phyloP scores from a whole-genome alignment of 1,139 yeast species.

The Lodderomyces elongisporus region DNA sequence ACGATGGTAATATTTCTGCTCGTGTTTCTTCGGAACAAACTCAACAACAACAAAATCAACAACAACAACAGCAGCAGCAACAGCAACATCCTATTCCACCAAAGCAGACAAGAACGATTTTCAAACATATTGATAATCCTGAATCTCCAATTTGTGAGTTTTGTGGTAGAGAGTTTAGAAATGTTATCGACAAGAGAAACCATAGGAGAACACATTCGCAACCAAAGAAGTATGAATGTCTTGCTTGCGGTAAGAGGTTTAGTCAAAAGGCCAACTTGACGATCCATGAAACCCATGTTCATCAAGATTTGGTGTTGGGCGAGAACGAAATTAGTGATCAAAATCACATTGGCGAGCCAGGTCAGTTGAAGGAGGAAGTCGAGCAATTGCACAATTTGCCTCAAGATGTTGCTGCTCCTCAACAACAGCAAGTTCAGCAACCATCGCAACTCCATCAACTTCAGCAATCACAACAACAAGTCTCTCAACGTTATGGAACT shows the following conservation, averaged over 20 bases:
- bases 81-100: slow-evolving; percentile 2
- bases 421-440: slow-evolving; percentile 1
- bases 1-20: neutral
- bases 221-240: slow-evolving; percentile 15
- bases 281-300: slow-evolving; percentile 14
- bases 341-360: too few species aligned
- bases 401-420: slow-evolving; percentile 1
- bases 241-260: slow-evolving; percentile 19
- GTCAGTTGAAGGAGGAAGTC: slow-evolving; percentile 1
- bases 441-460: slow-evolving; percentile 1
- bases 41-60: neutral
- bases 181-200: slow-evolving; percentile 14
- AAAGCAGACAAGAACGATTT: slow-evolving; percentile 13
- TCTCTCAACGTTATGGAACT: slow-evolving; percentile 2
- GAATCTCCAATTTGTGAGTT: slow-evolving; percentile 11
- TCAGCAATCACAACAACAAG: slow-evolving; percentile 1
- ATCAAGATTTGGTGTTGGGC: slow-evolving; percentile 14
- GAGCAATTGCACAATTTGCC: slow-evolving; percentile 1
- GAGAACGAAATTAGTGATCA: slow-evolving; percentile 4
- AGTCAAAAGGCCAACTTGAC: slow-evolving; percentile 18
- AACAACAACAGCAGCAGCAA: neutral
- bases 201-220: slow-evolving; percentile 15
- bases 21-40: neutral
- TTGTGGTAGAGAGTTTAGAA: slow-evolving; percentile 11
- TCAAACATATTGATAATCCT: slow-evolving; percentile 12